Base-by-base conservation (phyloP, 768 basidiomycete genomes). In the Royoungia palumana region DNA sequence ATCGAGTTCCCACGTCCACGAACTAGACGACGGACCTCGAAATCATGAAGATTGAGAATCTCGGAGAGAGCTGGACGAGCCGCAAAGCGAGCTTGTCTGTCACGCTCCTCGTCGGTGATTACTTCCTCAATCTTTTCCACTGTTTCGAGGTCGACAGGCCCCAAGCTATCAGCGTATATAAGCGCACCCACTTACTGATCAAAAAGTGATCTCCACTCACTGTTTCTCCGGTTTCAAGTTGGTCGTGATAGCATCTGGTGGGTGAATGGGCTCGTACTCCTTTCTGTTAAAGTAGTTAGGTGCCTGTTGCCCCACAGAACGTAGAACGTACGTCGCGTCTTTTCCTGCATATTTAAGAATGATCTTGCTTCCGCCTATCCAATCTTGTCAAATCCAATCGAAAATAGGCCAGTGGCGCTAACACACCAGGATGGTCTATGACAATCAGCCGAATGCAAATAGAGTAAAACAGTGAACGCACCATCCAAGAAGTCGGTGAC, bases 21-120 rank as follows among this genome's bases (percentile, higher is more conserved):
- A 9, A 4, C 5, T 9, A 36, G 35, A 16, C 7, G 19, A 53
- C 70, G 21, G 47, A 85, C 91, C 77, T 97, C 94, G 60, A 97
- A 96, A 67, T 98, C 94, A 66, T 97, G 94, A 60, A 98, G 68
- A 60, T 87, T 94, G 24, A 97, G 72, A 44, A 95, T 83, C 65
- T 89, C 87, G 40, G 77, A 77, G 13, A 96, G 74, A 0, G 82
- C 75, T 9, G 93, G 92, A 44, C 87, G 76, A 20, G 79, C 75
- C 14, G 75, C 69, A 21, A 86, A 62, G 17, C 86, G 77, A 12
- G 76, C 74, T 58, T 81, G 79, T 5, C 89, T 81, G 4, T 75
- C 80, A 61, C 80, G 85, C 63, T 94, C 89, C 49, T 78, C 81
- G 21, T 83, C 78, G 0, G 87, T 84, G 19, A 89, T 71, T 47